Evolutionary conservation across 2,329 filamentous ascomycete species (phyloP), one percentile per base, ranked within the genome.

Genomic region (Trichoderma citrinoviride): DNA sequence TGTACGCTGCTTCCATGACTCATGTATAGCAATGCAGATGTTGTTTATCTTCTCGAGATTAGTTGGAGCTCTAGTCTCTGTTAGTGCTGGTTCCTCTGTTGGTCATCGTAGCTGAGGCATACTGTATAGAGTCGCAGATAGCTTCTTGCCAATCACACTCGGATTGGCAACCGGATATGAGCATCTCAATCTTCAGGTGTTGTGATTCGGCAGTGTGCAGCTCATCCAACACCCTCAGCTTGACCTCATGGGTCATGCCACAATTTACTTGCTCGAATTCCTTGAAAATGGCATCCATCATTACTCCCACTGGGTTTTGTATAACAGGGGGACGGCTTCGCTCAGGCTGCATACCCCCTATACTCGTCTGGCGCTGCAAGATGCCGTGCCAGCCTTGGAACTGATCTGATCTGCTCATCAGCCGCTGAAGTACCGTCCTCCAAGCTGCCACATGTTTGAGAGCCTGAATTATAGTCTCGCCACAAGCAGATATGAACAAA

Each of bases 121-220:
- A 63, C 61, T 41, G 41, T 15, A 55, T 40, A 40, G 61, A 63
- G 12, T 63, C 64, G 29, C 57, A 65, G 33, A 54, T 19, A 7
- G 49, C 64, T n/a, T 65, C 64, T 17, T 65, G 64, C 64, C 64
- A 65, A 10, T 44, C 40, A 25, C 49, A 46, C n/a, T n/a, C 40
- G 21, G 64, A 50, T n/a, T 50, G 57, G 44, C 57, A 63, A 63
- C 57, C 49, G 7, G 64, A 65, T n/a, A 65, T 37, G 15, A 65
- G 25, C 64, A 65, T 65, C 55, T 62, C 64, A 1, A 65, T 49
- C 10, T 37, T 54, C 41, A 43, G 7, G n/a, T n/a, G n/a, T n/a
- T 17, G 23, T 27, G 58, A 25, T 14, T 33, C 40, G 0, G 64
- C 33, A 37, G 33, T 43, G 50, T 63, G 19, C 10, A 27, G 25